These are phyloP conservation scores for Zizania latifolia DNA, from an alignment of 176 grass and related monocot species.

Conservation along the genomic window DNA sequence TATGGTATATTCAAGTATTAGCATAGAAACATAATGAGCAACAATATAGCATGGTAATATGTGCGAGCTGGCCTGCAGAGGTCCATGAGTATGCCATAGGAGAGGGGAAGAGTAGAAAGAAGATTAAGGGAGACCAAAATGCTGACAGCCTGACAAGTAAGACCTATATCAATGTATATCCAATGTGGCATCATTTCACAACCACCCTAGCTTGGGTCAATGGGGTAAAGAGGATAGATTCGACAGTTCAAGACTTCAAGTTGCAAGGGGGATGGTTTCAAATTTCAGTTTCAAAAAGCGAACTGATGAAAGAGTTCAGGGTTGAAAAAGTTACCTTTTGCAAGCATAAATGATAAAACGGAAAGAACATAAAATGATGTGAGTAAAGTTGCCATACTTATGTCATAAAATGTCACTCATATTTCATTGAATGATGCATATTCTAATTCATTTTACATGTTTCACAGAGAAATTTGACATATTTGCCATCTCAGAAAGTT, in stretches of 20 bases:
- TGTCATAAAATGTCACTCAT: background rate
- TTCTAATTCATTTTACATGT: constrained; percentile 1
- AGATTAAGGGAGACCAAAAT: no score
- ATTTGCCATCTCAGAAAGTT: constrained; percentile 19
- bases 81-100: no score
- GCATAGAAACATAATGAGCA: background rate
- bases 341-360: background rate
- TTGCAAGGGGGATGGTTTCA: background rate
- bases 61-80: no score
- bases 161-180: no score
- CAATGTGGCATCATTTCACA: no score
- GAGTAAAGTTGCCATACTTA: background rate
- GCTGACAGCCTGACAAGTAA: no score
- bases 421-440: background rate
- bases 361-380: background rate
- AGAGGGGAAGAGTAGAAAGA: no score
- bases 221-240: background rate
- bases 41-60: background rate
- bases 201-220: background rate
- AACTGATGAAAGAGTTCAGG: background rate
- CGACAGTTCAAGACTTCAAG: background rate
- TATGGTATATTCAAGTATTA: background rate
- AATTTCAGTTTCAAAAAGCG: background rate
- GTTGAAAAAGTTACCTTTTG: background rate
- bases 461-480: background rate